Evolutionary conservation across 768 basidiomycete species (phyloP).

Genomic region (Suillus subaureus): DNA sequence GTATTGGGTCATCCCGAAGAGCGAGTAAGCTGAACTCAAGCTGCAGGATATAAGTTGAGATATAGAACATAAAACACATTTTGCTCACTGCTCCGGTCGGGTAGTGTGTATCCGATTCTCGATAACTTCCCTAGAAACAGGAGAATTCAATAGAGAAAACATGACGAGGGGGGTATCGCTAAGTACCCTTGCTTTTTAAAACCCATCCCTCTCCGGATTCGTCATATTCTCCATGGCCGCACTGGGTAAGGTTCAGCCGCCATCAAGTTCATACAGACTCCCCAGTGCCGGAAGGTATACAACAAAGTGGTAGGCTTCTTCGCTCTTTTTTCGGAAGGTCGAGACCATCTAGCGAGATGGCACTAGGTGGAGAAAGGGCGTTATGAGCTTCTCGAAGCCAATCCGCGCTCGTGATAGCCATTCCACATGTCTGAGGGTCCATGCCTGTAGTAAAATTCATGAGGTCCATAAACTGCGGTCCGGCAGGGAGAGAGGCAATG

Average conservation of each 20-base stretch:
- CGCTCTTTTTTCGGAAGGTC: slow-evolving; percentile 63
- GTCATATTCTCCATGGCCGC: slow-evolving; percentile 72
- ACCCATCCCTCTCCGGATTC: slow-evolving; percentile 83
- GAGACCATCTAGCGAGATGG: slow-evolving; percentile 86
- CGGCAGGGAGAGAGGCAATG: slow-evolving; percentile 63
- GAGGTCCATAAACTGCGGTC: slow-evolving; percentile 71
- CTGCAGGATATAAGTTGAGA: slow-evolving; percentile 40
- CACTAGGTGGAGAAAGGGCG: slow-evolving; percentile 85
- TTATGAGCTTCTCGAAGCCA: slow-evolving; percentile 90
- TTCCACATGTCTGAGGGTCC: slow-evolving; percentile 84
- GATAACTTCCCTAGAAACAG: slow-evolving; percentile 67
- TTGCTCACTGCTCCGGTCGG: slow-evolving; percentile 78
- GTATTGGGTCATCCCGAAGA: slow-evolving; percentile 80
- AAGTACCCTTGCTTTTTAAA: slow-evolving; percentile 71
- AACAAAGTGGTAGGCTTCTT: slow-evolving; percentile 97
- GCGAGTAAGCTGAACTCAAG: slow-evolving; percentile 93
- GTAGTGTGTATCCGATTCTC: slow-evolving; percentile 90
- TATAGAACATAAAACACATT: slow-evolving; percentile 5
- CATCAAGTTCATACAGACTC: slow-evolving; percentile 90
- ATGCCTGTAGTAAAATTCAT: slow-evolving; percentile 80
- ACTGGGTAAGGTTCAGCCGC: slow-evolving; percentile 77
- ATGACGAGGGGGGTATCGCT: slow-evolving; percentile 10
- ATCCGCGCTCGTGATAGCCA: slow-evolving; percentile 79
- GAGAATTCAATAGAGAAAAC: slow-evolving; percentile 19
- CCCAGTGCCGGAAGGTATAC: slow-evolving; percentile 89